Evolutionary conservation across 2,329 filamentous ascomycete species (phyloP).

Genomic region (Xylariaceae sp.): DNA sequence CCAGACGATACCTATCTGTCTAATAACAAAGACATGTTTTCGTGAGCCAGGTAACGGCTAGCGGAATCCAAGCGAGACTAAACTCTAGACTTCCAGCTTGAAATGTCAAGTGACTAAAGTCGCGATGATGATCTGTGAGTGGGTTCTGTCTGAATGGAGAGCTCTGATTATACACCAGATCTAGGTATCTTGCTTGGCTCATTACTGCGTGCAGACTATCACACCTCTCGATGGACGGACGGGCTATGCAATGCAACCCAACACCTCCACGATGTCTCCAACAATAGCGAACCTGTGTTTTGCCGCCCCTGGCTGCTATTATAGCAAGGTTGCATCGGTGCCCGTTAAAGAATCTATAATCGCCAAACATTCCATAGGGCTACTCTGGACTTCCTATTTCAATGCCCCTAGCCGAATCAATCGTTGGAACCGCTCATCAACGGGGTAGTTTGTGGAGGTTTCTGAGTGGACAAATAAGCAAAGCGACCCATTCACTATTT

Average conservation of each 20-base stretch:
- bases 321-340: conserved; percentile 21
- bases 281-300: conserved; percentile 23
- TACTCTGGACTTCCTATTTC: conserved; percentile 14
- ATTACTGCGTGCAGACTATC: conserved; percentile 21
- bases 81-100: not conserved
- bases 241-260: conserved; percentile 28
- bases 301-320: conserved; percentile 25
- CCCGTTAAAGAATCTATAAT: conserved; percentile 19
- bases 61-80: conserved; percentile 1
- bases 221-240: conserved; percentile 24
- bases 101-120: conserved; percentile 7
- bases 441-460: conserved; percentile 5
- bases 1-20: not conserved
- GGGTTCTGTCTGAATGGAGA: conserved; percentile 5
- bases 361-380: conserved; percentile 18
- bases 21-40: not conserved
- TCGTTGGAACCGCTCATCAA: conserved; percentile 18
- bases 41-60: conserved; percentile 1
- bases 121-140: conserved; percentile 8
- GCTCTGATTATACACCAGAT: conserved; percentile 10
- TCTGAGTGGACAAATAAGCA: conserved; percentile 3
- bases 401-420: conserved; percentile 9
- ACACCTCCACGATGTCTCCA: conserved; percentile 24
- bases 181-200: conserved; percentile 12
- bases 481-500: conserved; percentile 21